phyloP scores from a whole-genome alignment of 805 yeast genomes.

The Metschnikowia koreensis region DNA sequence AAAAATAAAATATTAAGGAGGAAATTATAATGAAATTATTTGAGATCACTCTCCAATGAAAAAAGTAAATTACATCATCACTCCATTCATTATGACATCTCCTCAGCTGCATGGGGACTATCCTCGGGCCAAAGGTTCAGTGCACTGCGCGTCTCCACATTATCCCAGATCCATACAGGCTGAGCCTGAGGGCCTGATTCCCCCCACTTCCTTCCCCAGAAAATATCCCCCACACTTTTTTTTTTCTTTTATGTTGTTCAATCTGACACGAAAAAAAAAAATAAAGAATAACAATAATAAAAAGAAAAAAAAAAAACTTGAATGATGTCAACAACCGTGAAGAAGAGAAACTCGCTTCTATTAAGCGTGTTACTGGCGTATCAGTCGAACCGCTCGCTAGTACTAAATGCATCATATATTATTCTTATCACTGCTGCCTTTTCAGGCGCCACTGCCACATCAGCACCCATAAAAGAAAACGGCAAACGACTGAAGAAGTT shows the following conservation, averaged over 20 bases:
- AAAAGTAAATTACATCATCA: no score
- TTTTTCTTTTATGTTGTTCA: no score
- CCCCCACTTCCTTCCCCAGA: constrained; percentile 6
- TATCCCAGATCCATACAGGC: not conserved
- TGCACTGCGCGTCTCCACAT: constrained; percentile 1
- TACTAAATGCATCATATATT: constrained; percentile 42
- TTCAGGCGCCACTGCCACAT: constrained; percentile 38
- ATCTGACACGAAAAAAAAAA: not conserved
- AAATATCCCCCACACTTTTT: not conserved
- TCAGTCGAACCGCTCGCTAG: constrained; percentile 38
- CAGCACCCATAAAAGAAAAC: constrained; percentile 12
- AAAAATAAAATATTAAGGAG: no score
- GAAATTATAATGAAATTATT: no score
- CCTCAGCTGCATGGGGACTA: not conserved
- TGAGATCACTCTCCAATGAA: no score
- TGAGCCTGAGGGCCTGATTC: not conserved
- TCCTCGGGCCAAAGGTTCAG: not conserved
- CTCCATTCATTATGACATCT: not conserved
- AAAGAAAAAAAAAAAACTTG: not conserved
- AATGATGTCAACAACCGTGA: constrained; percentile 1
- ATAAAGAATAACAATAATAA: not conserved
- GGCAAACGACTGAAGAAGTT: constrained; percentile 9
- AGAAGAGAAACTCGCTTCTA: constrained; percentile 20
- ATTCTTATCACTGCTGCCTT: constrained; percentile 43
- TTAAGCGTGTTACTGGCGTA: constrained; percentile 32